phyloP scores from a whole-genome alignment of 192 early-diverging fungal genomes.

The Dispira parvispora region DNA sequence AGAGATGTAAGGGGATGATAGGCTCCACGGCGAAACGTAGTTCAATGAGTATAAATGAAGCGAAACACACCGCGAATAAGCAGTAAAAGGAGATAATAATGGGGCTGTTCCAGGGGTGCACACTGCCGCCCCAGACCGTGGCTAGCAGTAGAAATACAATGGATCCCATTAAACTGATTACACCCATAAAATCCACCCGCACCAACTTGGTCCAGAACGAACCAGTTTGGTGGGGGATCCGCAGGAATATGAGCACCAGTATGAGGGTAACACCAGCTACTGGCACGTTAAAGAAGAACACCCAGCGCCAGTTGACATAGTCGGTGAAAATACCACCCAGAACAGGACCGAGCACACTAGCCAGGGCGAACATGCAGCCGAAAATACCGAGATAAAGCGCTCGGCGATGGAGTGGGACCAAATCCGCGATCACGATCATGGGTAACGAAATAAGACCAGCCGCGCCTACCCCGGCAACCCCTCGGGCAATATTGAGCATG shows the following conservation, averaged over 20 bases:
- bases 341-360: constrained; percentile 36
- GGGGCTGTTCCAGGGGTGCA: constrained; percentile 49
- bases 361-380: constrained; percentile 32
- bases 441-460: constrained; percentile 45
- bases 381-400: constrained; percentile 45
- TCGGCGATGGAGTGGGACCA: constrained; percentile 43
- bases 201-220: constrained; percentile 29
- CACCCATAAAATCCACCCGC: constrained; percentile 47
- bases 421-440: constrained; percentile 55
- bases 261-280: constrained; percentile 23
- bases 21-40: constrained; percentile 20
- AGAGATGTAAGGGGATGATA: constrained; percentile 43
- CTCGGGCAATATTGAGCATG: constrained; percentile 46
- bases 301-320: constrained; percentile 27
- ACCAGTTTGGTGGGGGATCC: constrained; percentile 19
- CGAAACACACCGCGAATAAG: constrained; percentile 27
- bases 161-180: constrained; percentile 29
- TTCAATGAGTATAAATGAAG: constrained; percentile 35
- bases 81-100: constrained; percentile 27
- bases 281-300: constrained; percentile 39
- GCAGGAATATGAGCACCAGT: constrained; percentile 19
- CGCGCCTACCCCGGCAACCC: constrained; percentile 44
- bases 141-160: constrained; percentile 51
- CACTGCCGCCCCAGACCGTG: constrained; percentile 50
- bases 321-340: constrained; percentile 39